Conservation (phyloP, 805 yeast species). For the Spencermartinsiella europaea region DNA sequence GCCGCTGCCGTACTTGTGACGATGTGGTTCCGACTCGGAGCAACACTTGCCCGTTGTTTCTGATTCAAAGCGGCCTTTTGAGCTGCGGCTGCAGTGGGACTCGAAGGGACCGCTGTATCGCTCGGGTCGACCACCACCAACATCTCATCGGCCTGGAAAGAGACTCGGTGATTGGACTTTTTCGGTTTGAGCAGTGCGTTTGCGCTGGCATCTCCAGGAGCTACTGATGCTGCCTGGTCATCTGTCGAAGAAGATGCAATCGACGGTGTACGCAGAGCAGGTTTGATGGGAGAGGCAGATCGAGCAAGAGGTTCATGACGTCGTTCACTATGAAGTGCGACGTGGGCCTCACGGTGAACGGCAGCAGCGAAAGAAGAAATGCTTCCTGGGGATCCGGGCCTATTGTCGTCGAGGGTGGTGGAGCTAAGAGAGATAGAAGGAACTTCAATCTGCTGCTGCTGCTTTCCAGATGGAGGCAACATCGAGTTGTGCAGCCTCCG, state of each 20-base stretch:
- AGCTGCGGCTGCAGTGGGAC: constrained; percentile 8
- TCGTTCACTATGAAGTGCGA: not conserved
- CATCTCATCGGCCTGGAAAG: constrained; percentile 6
- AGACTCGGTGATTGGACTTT: constrained; percentile 3
- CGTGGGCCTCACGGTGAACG: not conserved
- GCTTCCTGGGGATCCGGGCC: not conserved
- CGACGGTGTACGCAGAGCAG: constrained; percentile 24
- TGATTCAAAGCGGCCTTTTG: constrained; percentile 5
- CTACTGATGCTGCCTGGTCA: not conserved
- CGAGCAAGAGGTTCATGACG: constrained; percentile 25
- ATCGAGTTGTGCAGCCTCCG: not conserved
- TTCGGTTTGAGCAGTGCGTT: not conserved
- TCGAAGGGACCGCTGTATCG: not conserved
- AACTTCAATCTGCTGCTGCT: not conserved
- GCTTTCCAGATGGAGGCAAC: not conserved
- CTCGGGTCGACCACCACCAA: not conserved
- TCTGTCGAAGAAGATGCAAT: constrained; percentile 12
- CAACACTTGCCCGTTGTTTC: not conserved
- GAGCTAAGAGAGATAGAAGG: not conserved
- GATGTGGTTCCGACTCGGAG: constrained; percentile 11
- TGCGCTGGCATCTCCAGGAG: constrained; percentile 1
- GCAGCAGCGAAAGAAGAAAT: constrained; percentile 2
- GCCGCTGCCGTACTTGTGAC: constrained; percentile 12
- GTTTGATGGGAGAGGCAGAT: constrained; percentile 30
- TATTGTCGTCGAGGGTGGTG: not conserved